Base-by-base conservation (phyloP, 2,329 filamentous ascomycete species). In the Teratosphaeria gauchensis region DNA sequence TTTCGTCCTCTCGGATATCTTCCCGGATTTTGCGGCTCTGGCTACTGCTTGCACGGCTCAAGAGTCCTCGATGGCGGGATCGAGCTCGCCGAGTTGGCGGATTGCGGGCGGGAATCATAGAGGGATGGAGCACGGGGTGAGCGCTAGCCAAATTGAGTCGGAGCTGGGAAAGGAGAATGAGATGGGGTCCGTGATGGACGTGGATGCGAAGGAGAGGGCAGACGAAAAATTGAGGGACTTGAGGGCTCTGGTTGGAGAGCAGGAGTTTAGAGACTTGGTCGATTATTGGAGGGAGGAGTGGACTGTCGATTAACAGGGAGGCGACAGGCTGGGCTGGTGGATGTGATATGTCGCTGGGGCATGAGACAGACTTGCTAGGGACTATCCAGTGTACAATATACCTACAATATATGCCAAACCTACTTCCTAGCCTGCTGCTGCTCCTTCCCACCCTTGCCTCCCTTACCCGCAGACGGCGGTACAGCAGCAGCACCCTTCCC, bases 241-340 rank as follows among this genome's bases (percentile, higher is more conserved):
- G 56, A 61, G 61, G 21, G 68, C 69, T 30, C 70, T 74, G 51
- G 61, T 76, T 1, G 74, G 71, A 4, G 64, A 68, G 21, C 64
- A 65, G 24, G 62, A 66, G 42, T 71, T 62, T 16, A 56, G 32
- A 28, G 66, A 68, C n/a, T 64, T 77, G 51, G 55, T 71, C n/a
- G 66, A 68, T 12, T 76, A 76, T 60, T 77, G 75, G 74, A 61
- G 56, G 31, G 63, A 67, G 42, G 72, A 75, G 61, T 66, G 63
- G 61, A 57, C 60, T 28, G 58, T 63, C 32, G 69, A 71, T 31
- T 74, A 55, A 61, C 28, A 21, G 16, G n/a, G 1, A 19, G 42
- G n/a, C 8, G n/a, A 19, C 16, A 5, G 19, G 19, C 42, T 19
- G 42, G n/a, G 4, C 9, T 6, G 33, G 14, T 35, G 33, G 6